Percentiles rank a stretch among this genome's conserved stretches.
Conservation (phyloP, 371 early-diverging fungal species). For the Lichtheimia ramosa region DNA sequence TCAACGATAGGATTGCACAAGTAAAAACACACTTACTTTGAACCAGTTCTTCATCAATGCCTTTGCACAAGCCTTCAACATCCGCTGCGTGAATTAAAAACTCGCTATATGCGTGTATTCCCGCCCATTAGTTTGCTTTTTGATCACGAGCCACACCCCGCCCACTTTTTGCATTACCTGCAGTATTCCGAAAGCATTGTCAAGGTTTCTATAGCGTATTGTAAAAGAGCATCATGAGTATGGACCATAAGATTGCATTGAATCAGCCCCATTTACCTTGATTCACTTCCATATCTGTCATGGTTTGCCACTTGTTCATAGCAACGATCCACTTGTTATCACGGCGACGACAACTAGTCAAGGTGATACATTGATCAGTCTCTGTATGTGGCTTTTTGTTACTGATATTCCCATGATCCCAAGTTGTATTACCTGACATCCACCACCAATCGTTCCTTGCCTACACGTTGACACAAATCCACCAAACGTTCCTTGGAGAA, state of each 20-base stretch:
- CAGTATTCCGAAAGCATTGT: conserved; percentile 72
- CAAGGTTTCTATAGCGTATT: conserved; percentile 45
- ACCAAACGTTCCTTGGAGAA: conserved; percentile 71
- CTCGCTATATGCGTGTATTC: conserved; percentile 57
- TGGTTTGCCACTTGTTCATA: conserved; percentile 96
- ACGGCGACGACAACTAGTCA: conserved; percentile 71
- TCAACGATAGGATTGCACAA: too few relatives aligned
- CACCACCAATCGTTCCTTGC: conserved; percentile 84
- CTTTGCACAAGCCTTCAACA: conserved; percentile 94
- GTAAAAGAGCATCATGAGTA: not conserved
- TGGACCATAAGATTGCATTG: not conserved
- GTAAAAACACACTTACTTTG: conserved; percentile 47
- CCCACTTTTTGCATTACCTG: conserved; percentile 41
- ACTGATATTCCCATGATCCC: too few relatives aligned
- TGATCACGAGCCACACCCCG: not conserved
- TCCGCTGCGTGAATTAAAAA: conserved; percentile 97
- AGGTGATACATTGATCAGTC: not conserved
- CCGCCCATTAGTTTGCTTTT: not conserved
- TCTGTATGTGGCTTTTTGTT: not conserved
- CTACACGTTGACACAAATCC: conserved; percentile 62
- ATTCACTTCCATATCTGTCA: conserved; percentile 86
- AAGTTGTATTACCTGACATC: conserved; percentile 70
- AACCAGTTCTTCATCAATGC: conserved; percentile 90
- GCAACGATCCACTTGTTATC: conserved; percentile 89
- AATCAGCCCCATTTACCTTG: conserved; percentile 63